phyloP scores from a whole-genome alignment of 2,329 filamentous ascomycete species.

The Hymenoscyphus occultus region DNA sequence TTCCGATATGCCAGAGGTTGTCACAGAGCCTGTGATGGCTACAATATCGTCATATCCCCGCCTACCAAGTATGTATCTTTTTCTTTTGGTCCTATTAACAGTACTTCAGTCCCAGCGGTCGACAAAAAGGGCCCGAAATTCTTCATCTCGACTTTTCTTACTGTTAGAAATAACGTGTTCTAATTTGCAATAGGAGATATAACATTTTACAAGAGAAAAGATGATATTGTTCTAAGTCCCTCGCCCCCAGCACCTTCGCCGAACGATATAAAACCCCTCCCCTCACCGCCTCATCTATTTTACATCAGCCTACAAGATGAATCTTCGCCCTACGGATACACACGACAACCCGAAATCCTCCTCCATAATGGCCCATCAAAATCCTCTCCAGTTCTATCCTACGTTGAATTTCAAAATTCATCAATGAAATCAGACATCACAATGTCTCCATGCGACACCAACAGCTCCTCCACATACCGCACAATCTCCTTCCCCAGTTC shows the following conservation, averaged over 20 bases:
- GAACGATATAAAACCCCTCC: slow-evolving; percentile 25
- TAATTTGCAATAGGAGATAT: slow-evolving; percentile 21
- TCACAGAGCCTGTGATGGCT: slow-evolving; percentile 8
- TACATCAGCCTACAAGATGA: slow-evolving; percentile 29
- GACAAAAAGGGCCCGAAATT: background rate
- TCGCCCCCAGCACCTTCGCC: slow-evolving; percentile 25
- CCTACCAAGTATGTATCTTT: slow-evolving; percentile 18
- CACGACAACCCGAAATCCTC: slow-evolving; percentile 27
- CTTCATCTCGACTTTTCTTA: background rate
- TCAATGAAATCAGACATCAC: slow-evolving; percentile 30
- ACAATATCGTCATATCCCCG: slow-evolving; percentile 21
- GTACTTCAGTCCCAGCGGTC: background rate
- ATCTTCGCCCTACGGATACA: slow-evolving; percentile 15
- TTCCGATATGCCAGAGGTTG: slow-evolving; percentile 16
- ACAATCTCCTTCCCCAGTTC: slow-evolving; percentile 14
- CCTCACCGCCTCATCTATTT: slow-evolving; percentile 29
- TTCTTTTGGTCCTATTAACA: background rate
- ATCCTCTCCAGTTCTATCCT: slow-evolving; percentile 25
- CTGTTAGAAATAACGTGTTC: background rate
- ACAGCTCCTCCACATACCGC: slow-evolving; percentile 13
- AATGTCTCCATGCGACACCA: slow-evolving; percentile 23
- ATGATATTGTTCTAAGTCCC: slow-evolving; percentile 27
- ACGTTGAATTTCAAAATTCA: slow-evolving; percentile 28
- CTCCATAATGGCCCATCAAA: slow-evolving; percentile 28
- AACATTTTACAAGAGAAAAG: slow-evolving; percentile 27